Conservation (phyloP, 306 rosid species). For the Cucumis sativus region DNA sequence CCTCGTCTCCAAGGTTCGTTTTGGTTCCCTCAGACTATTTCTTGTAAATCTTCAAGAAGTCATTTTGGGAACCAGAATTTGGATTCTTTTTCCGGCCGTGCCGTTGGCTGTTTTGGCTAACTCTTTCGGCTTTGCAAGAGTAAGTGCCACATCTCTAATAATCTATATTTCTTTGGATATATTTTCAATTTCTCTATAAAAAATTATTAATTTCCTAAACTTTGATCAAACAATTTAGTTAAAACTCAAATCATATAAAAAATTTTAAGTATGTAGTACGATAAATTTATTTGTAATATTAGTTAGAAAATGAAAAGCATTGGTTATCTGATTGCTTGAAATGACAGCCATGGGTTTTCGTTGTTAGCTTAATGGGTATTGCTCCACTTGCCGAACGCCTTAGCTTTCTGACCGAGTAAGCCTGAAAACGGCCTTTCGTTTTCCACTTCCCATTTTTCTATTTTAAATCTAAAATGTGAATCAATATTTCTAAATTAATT, state of each 20-base stretch:
- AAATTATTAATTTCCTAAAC: too few relatives aligned
- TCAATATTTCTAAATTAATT: too few relatives aligned
- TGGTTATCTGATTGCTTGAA: not conserved
- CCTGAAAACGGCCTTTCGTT: not conserved
- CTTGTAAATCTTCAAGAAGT: slow-evolving; percentile 61
- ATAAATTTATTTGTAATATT: too few relatives aligned
- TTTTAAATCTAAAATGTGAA: too few relatives aligned
- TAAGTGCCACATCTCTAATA: slow-evolving; percentile 18
- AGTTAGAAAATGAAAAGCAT: not conserved
- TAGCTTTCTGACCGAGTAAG: slow-evolving; percentile 95
- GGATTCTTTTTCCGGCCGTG: slow-evolving; percentile 58
- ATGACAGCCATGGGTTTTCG: slow-evolving; percentile 75
- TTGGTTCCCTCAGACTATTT: slow-evolving; percentile 23
- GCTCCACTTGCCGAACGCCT: slow-evolving; percentile 93
- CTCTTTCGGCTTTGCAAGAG: slow-evolving; percentile 36
- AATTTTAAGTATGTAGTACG: too few relatives aligned
- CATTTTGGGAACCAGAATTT: slow-evolving; percentile 65
- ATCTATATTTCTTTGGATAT: too few relatives aligned
- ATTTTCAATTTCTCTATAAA: too few relatives aligned
- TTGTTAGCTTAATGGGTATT: slow-evolving; percentile 64
- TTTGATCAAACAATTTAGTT: too few relatives aligned
- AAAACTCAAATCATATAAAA: too few relatives aligned
- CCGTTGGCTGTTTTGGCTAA: slow-evolving; percentile 52
- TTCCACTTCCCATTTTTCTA: not conserved
- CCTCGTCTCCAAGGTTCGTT: slow-evolving; percentile 44